These are phyloP conservation scores for Pelargonium myrrhifolium DNA, from an alignment of 441 rosid genomes.

Conservation along the genomic window DNA sequence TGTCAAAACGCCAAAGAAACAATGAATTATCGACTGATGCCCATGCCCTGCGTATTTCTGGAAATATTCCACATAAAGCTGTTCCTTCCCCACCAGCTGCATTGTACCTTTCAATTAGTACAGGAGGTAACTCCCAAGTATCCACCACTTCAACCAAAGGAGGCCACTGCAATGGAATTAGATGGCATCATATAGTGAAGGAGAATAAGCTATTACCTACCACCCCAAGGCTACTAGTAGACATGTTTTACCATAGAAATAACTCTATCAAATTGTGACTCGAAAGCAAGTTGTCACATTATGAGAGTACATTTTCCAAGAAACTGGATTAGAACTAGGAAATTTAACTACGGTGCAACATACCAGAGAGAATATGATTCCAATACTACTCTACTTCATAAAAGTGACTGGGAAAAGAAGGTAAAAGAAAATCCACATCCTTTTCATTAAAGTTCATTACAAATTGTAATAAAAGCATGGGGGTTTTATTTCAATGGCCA, in stretches of 20 bases:
- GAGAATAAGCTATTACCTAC: neutral
- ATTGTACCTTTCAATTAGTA: constrained; percentile 79
- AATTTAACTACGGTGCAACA: neutral
- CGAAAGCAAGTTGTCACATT: neutral
- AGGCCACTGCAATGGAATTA: constrained; percentile 70
- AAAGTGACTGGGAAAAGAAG: neutral
- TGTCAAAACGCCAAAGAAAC: constrained; percentile 95
- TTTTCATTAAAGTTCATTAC: no score
- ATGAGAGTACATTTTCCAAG: neutral
- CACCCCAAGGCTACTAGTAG: neutral
- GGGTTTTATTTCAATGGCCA: no score
- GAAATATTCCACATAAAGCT: constrained; percentile 89
- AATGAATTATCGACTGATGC: constrained; percentile 86
- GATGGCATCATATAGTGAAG: neutral
- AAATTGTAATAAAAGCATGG: neutral
- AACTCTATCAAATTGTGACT: neutral
- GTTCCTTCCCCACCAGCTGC: constrained; percentile 97
- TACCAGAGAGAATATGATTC: neutral
- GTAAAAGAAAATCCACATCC: neutral
- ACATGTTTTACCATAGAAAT: neutral
- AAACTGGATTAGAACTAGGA: neutral
- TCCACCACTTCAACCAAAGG: constrained; percentile 76
- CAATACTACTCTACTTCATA: neutral
- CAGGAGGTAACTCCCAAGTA: constrained; percentile 79
- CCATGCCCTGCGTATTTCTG: constrained; percentile 92